phyloP scores from a whole-genome alignment of 225 moss, liverwort and hornwort genomes.

The Lunularia cruciata region DNA sequence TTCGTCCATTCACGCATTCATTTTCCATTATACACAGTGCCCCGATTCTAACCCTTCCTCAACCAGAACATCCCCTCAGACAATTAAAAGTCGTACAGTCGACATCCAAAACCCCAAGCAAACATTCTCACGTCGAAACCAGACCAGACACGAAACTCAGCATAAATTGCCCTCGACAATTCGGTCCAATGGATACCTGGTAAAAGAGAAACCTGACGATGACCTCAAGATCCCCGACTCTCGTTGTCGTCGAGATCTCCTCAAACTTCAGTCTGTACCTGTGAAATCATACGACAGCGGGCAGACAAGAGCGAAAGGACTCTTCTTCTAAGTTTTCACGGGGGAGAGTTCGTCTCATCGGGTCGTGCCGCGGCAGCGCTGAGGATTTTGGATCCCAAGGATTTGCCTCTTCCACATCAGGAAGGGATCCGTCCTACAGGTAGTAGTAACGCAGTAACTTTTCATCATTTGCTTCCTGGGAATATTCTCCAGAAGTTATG shows the following conservation, averaged over 20 bases:
- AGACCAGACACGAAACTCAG: too few relatives aligned
- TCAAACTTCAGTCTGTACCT: too few relatives aligned
- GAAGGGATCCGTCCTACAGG: neutral
- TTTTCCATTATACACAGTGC: too few relatives aligned
- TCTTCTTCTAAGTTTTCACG: too few relatives aligned
- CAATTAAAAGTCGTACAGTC: neutral
- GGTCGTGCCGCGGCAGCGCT: conserved; percentile 5
- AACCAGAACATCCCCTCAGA: neutral
- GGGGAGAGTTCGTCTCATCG: neutral
- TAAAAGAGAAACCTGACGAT: neutral
- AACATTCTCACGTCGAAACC: too few relatives aligned
- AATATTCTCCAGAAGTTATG: too few relatives aligned
- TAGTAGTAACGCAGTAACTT: neutral
- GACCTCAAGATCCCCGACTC: neutral
- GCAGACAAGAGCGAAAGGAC: neutral
- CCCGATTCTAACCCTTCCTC: too few relatives aligned
- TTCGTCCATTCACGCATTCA: too few relatives aligned
- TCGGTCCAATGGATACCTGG: neutral
- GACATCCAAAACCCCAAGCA: neutral
- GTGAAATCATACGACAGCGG: neutral
- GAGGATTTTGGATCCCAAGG: neutral
- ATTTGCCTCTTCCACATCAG: conserved; percentile 16
- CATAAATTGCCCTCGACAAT: too few relatives aligned
- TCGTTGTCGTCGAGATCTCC: too few relatives aligned
- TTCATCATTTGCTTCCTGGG: too few relatives aligned